Evolutionary conservation across 2,329 filamentous ascomycete species (phyloP), one percentile per base, ranked within the genome.

Genomic region (Elsinoe arachidis): DNA sequence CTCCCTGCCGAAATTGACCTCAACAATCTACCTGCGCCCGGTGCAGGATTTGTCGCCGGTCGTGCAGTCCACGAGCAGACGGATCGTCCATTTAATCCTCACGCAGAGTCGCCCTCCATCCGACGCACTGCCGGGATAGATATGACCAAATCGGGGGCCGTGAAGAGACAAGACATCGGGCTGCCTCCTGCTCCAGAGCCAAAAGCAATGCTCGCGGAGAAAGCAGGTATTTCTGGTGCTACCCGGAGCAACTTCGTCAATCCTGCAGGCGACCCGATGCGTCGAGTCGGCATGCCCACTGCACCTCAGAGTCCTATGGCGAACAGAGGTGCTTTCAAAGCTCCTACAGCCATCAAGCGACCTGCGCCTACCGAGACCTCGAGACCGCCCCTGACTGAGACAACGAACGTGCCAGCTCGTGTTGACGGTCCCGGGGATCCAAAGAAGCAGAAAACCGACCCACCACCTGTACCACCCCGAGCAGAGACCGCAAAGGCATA

Each of bases 71-170:
- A 57, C 12, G 52, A 60, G 1, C 59, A 62, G 15, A 60, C 66
- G 12, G 59, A 68, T 26, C 61, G 63, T 15, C 71, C 72, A 0
- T 79, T 78, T 67, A 76, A 79, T 46, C 76, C 76, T 3, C 72
- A 78, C 55, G 73, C 68, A 11, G 76, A 78, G 52, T 76, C 73
- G 60, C 90, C 91, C 0, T 93, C 90, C 0, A 90, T 96, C 67
- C 83, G 89, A 60, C 91, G 92, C 68, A 96, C 92, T 0, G 87
- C 87, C 0, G 91, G 91, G 2, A 80, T 96, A 38, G 90, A 96
- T 66, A 89, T 95, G 67, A 83, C 75, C 19, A 85, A 82, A 54
- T 91, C 87, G 3, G 85, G 86, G 55, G 89, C 90, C 0, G 74
- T 96, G 1, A 80, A 79, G 3, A 80, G 79, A 61, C 78, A 76